phyloP scores from a whole-genome alignment of 2,329 filamentous ascomycete species.

The Ampelomyces quisqualis region DNA sequence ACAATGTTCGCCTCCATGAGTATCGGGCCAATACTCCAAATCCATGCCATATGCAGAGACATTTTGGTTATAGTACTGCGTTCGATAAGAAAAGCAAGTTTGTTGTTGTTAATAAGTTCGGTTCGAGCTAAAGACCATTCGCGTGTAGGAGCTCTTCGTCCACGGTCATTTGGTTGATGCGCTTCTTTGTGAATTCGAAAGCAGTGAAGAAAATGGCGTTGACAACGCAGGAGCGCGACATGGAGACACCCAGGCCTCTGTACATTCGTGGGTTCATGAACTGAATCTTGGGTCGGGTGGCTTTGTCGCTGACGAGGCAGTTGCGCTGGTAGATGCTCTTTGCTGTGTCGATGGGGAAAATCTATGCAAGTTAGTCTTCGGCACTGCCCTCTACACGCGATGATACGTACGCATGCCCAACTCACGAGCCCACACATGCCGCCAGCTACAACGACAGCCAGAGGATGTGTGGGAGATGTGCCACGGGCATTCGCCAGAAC shows the following conservation, averaged over 20 bases:
- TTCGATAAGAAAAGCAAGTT: neutral
- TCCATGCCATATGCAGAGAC: slow-evolving; percentile 29
- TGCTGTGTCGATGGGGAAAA: slow-evolving; percentile 70
- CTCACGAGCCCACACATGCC: slow-evolving; percentile 81
- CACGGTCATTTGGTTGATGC: slow-evolving; percentile 48
- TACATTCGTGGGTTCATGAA: slow-evolving; percentile 80
- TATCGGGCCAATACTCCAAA: too few relatives aligned
- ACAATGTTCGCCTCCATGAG: too few relatives aligned
- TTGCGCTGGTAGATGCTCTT: slow-evolving; percentile 86
- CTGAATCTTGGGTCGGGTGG: slow-evolving; percentile 65
- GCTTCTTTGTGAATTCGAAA: slow-evolving; percentile 77
- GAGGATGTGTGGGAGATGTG: slow-evolving; percentile 72
- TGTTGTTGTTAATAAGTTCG: neutral
- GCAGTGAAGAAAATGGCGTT: slow-evolving; percentile 90
- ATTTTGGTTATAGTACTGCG: neutral
- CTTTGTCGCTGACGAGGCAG: slow-evolving; percentile 66
- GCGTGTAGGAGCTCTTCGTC: slow-evolving; percentile 41
- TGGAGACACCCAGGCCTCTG: slow-evolving; percentile 75
- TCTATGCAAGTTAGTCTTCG: slow-evolving; percentile 37
- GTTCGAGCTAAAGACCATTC: slow-evolving; percentile 20
- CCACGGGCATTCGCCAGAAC: slow-evolving; percentile 74
- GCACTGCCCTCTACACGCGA: too few relatives aligned
- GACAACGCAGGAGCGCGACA: slow-evolving; percentile 77
- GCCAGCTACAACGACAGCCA: slow-evolving; percentile 75
- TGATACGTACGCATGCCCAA: slow-evolving; percentile 77